phyloP scores from a whole-genome alignment of 2,329 filamentous ascomycete species.

The Aspergillus awamori region DNA sequence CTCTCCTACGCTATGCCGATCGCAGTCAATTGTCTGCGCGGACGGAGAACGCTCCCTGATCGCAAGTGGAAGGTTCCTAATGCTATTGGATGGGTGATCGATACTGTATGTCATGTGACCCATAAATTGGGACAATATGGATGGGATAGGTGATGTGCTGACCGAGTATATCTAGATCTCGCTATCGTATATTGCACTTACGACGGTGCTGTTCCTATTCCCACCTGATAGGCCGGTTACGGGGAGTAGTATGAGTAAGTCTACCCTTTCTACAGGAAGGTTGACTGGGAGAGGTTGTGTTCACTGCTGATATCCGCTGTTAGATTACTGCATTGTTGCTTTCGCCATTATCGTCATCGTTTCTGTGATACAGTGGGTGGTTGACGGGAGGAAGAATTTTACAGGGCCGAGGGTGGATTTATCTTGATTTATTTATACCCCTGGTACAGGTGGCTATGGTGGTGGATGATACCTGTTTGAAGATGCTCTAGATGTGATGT shows the following conservation, averaged over 20 bases:
- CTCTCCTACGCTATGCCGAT: conserved; percentile 75
- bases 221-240: conserved; percentile 68
- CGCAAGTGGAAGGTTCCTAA: conserved; percentile 60
- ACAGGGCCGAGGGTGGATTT: conserved; percentile 45
- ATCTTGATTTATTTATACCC: neutral
- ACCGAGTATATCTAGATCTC: conserved; percentile 42
- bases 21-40: conserved; percentile 67
- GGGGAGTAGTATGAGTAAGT: conserved; percentile 67
- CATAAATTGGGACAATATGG: no score
- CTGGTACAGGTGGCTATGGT: no score
- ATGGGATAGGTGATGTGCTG: conserved; percentile 4
- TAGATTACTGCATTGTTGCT: conserved; percentile 51
- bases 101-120: conserved; percentile 43
- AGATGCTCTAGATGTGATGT: no score
- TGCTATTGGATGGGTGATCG: conserved; percentile 61
- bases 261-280: neutral
- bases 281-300: no score
- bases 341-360: conserved; percentile 62
- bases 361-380: conserved; percentile 60
- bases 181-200: conserved; percentile 66
- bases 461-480: no score
- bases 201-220: conserved; percentile 74
- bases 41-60: conserved; percentile 65
- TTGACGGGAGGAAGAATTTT: conserved; percentile 64
- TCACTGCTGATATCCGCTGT: neutral